Percentiles rank a stretch among this genome's conserved stretches.
Conservation (phyloP, 192 early-diverging fungal genomes). For the Martensiomyces pterosporus region DNA sequence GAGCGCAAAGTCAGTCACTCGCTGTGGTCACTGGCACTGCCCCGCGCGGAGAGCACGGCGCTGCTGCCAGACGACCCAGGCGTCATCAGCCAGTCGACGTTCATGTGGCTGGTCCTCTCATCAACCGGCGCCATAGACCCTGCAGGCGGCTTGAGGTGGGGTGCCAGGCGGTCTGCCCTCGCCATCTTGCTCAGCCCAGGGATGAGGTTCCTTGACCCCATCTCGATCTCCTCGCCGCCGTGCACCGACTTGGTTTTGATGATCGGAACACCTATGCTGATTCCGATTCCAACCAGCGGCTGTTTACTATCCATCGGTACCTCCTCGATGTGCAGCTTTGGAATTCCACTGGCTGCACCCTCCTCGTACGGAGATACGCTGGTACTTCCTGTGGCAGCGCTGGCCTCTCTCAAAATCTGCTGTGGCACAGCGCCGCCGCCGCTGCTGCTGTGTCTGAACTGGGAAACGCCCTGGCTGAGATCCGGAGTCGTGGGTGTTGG, state of each 20-base stretch:
- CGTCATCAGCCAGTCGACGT: conserved; percentile 8
- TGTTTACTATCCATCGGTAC: neutral
- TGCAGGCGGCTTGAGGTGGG: no score
- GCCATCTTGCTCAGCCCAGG: neutral
- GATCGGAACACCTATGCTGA: no score
- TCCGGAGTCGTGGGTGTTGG: neutral
- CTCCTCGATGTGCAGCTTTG: neutral
- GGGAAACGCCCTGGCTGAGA: neutral
- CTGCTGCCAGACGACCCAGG: neutral
- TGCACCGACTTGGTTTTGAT: neutral
- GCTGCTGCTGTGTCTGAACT: neutral
- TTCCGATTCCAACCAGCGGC: neutral
- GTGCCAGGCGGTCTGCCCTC: neutral
- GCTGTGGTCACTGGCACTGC: no score
- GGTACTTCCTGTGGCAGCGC: no score
- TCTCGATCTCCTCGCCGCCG: conserved; percentile 2
- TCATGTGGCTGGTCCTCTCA: conserved; percentile 9
- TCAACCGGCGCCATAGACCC: neutral
- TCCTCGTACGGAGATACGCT: no score
- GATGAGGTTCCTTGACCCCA: conserved; percentile 5
- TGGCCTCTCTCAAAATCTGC: neutral
- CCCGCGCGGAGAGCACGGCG: no score
- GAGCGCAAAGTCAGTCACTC: no score
- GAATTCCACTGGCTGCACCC: neutral
- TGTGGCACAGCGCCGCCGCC: neutral